These are phyloP conservation scores for Mucor sp. DNA, from an alignment of 371 early-diverging fungal species.

Conservation along the genomic window DNA sequence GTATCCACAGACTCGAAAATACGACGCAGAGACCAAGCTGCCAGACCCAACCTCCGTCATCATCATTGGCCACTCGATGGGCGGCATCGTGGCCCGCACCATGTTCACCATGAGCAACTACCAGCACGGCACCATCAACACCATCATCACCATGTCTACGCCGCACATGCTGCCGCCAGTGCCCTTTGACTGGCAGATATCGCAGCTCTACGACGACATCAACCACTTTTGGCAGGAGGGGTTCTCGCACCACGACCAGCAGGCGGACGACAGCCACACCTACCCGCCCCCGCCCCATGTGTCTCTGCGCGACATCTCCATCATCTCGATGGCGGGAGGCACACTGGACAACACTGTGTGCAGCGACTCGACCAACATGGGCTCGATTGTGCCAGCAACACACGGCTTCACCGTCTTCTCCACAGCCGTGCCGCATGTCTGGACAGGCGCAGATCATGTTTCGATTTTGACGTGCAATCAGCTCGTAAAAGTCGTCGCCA, in stretches of 20 bases:
- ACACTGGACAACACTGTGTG: conserved; percentile 84
- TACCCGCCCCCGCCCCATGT: conserved; percentile 13
- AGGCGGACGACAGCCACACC: conserved; percentile 9
- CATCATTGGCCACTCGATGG: conserved; percentile 96
- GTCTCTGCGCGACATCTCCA: conserved; percentile 58
- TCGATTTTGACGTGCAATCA: conserved; percentile 94
- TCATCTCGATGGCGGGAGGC: conserved; percentile 93
- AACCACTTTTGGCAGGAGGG: conserved; percentile 76
- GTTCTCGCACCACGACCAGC: conserved; percentile 24
- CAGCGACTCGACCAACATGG: conserved; percentile 79
- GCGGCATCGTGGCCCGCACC: conserved; percentile 91
- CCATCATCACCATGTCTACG: conserved; percentile 88
- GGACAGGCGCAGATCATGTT: conserved; percentile 91
- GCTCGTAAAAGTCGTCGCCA: conserved; percentile 67
- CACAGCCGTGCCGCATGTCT: conserved; percentile 82
- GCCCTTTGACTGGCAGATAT: conserved; percentile 77
- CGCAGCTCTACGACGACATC: conserved; percentile 73
- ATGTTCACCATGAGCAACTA: conserved; percentile 78
- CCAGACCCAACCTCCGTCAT: conserved; percentile 76
- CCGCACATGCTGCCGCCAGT: conserved; percentile 90
- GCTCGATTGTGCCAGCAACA: conserved; percentile 64
- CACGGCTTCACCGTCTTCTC: conserved; percentile 76
- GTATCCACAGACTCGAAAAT: conserved; percentile 56
- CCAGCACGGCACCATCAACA: conserved; percentile 73
- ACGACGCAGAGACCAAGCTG: conserved; percentile 9